Evolutionary conservation across 208 protist species (phyloP).

Genomic region (Endotrypanum monterogeii): DNA sequence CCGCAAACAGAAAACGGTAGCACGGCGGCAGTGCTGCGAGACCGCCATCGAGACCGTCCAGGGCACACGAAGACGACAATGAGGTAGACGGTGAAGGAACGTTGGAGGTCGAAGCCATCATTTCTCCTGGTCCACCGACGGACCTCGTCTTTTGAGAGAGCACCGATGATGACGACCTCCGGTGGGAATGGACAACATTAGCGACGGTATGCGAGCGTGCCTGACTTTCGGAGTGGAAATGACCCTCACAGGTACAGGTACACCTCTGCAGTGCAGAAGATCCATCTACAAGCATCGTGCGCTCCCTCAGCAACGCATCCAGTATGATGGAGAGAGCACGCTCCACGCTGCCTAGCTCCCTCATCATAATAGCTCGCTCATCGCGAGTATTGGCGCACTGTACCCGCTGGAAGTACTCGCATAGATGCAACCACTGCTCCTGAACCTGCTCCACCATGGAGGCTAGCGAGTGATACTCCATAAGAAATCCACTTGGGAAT

Average conservation of each 20-base stretch:
- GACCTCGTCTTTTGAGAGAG: neutral
- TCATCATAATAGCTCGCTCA: conserved; percentile 22
- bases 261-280: conserved; percentile 5
- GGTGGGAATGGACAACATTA: neutral
- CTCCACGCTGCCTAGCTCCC: conserved; percentile 39
- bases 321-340: conserved; percentile 40
- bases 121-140: neutral
- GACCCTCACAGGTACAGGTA: neutral
- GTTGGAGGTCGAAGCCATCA: neutral
- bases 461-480: conserved; percentile 1
- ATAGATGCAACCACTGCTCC: conserved; percentile 51
- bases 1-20: conserved; percentile 53
- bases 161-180: neutral
- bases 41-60: conserved; percentile 12
- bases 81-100: conserved; percentile 1
- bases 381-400: conserved; percentile 44
- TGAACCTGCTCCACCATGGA: conserved; percentile 28
- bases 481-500: neutral
- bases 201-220: conserved; percentile 1
- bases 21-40: conserved; percentile 48
- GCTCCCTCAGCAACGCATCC: conserved; percentile 44
- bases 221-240: neutral
- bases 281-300: conserved; percentile 13
- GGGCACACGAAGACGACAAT: conserved; percentile 6
- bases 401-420: conserved; percentile 53